Percentiles rank a stretch among this genome's conserved stretches.
Conservation (phyloP, 2,329 filamentous ascomycete species). For the Knoxdaviesia capensis region DNA sequence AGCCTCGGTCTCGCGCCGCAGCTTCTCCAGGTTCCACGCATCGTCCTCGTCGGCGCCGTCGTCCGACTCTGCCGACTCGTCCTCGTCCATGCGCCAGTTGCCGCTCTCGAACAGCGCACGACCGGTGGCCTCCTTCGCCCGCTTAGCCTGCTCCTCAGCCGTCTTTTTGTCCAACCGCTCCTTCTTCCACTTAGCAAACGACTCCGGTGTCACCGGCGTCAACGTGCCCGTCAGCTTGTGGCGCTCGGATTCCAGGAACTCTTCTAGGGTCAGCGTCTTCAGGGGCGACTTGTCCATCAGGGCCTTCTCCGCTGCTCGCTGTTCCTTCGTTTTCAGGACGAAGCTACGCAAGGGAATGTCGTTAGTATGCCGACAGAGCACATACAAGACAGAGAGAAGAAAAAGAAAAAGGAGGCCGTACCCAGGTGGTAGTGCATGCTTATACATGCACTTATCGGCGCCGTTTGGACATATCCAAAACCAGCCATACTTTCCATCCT, state of each 20-base stretch:
- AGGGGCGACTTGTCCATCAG: conserved; percentile 88
- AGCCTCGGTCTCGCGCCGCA: conserved; percentile 70
- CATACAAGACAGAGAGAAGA: neutral
- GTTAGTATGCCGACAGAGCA: neutral
- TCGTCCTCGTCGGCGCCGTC: conserved; percentile 31
- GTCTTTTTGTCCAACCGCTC: conserved; percentile 87
- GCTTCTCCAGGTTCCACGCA: conserved; percentile 60
- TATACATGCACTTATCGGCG: conserved; percentile 96
- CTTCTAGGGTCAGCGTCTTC: conserved; percentile 85
- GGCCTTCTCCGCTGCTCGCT: conserved; percentile 86
- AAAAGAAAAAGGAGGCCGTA: conserved; percentile 25
- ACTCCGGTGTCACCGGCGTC: conserved; percentile 82
- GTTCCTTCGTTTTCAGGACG: conserved; percentile 93
- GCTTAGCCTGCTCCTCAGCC: conserved; percentile 74
- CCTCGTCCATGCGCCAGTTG: conserved; percentile 60
- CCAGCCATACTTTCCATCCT: conserved; percentile 98
- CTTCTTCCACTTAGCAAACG: conserved; percentile 94
- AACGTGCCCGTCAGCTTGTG: conserved; percentile 84
- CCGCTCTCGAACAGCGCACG: conserved; percentile 92
- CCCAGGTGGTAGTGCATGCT: conserved; percentile 86
- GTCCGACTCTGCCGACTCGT: conserved; percentile 39
- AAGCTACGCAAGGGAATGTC: conserved; percentile 36
- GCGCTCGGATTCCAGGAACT: conserved; percentile 89
- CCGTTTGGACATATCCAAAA: conserved; percentile 97
- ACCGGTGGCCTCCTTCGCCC: conserved; percentile 89